A percentile compares a stretch with the other conserved stretches of the same genome.
These are phyloP conservation scores for Phytophthora constricta DNA, from an alignment of 352 stramenopile species.

Conservation along the genomic window DNA sequence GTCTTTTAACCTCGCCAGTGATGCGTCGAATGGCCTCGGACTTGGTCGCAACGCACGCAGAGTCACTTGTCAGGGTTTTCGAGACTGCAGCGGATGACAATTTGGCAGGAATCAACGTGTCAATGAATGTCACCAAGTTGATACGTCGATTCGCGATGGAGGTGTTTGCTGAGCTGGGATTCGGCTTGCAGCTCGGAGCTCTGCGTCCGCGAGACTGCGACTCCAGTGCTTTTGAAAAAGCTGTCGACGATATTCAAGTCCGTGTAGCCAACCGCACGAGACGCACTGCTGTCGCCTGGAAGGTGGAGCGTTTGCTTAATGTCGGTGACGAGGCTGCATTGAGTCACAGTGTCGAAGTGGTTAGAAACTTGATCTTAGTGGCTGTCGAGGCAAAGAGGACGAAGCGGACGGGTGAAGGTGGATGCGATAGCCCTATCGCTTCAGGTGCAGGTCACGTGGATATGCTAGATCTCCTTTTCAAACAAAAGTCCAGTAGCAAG, in stretches of 20 bases:
- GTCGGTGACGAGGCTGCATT: conserved; percentile 42
- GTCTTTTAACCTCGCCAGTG: conserved; percentile 70
- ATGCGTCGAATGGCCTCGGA: conserved; percentile 43
- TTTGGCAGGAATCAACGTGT: background rate
- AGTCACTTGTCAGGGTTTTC: conserved; percentile 31
- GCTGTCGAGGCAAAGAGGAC: conserved; percentile 29
- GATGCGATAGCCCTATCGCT: conserved; percentile 16
- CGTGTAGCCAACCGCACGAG: conserved; percentile 18
- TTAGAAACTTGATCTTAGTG: conserved; percentile 24
- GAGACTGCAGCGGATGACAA: conserved; percentile 8
- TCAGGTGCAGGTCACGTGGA: conserved; percentile 12
- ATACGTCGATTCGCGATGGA: conserved; percentile 36
- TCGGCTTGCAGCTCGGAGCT: conserved; percentile 33
- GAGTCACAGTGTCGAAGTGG: conserved; percentile 23
- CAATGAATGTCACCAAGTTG: conserved; percentile 41
- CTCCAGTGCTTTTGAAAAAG: conserved; percentile 22
- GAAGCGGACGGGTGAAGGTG: conserved; percentile 1
- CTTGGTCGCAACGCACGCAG: conserved; percentile 38
- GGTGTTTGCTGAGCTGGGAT: conserved; percentile 41
- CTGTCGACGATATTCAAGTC: conserved; percentile 29
- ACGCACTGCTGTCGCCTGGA: conserved; percentile 35
- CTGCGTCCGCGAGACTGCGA: conserved; percentile 11
- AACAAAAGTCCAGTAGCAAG: conserved; percentile 27
- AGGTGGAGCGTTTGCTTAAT: conserved; percentile 37
- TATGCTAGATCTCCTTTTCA: conserved; percentile 28